Conservation (phyloP, 2,329 filamentous ascomycete species). For the Sporothrix euskadiensis region DNA sequence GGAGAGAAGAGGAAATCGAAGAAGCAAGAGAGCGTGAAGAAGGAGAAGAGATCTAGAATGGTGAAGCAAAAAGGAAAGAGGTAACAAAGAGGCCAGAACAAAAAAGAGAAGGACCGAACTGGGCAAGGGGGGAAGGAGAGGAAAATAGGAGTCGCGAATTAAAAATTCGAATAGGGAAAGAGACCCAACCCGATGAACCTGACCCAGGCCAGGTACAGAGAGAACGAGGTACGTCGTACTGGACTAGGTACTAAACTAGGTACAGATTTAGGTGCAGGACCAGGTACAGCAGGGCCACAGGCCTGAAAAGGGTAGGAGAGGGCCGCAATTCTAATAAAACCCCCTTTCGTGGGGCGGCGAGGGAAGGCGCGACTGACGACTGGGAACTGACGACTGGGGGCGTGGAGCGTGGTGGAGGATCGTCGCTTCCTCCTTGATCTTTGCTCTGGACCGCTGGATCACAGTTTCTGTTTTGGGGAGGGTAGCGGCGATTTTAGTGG, state of each 20-base stretch:
- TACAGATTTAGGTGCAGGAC: background rate
- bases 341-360: conserved; percentile 29
- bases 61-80: conserved; percentile 15
- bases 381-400: conserved; percentile 10
- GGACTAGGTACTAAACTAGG: background rate
- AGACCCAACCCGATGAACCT: conserved; percentile 9
- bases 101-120: conserved; percentile 20
- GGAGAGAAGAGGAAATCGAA: background rate
- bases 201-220: background rate
- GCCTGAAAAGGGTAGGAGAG: background rate
- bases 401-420: conserved; percentile 15
- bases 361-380: conserved; percentile 24
- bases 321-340: conserved; percentile 5
- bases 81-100: conserved; percentile 5
- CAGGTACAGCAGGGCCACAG: background rate
- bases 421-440: conserved; percentile 17
- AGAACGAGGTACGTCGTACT: background rate
- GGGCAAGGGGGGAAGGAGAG: conserved; percentile 12
- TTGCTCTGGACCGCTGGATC: background rate
- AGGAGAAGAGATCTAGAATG: background rate
- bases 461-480: conserved; percentile 5
- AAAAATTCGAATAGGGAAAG: conserved; percentile 23
- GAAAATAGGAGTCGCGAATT: conserved; percentile 25
- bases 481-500: conserved; percentile 25
- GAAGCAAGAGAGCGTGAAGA: background rate